Evolutionary conservation across 352 stramenopile species (phyloP).

Genomic region (Salisapilia sapeloensis): DNA sequence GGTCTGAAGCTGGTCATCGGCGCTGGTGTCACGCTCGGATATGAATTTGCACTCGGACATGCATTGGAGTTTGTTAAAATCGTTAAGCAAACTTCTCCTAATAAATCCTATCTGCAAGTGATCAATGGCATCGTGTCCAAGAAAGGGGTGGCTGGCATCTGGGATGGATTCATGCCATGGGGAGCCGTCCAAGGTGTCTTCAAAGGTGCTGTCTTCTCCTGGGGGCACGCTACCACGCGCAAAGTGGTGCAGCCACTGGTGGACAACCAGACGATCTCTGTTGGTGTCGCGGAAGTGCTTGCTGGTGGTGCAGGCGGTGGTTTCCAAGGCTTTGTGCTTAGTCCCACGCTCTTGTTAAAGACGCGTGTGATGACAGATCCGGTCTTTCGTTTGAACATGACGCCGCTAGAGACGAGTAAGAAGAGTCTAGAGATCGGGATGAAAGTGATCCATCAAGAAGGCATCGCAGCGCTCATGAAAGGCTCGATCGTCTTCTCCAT

Average conservation of each 20-base stretch:
- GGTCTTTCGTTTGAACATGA: constrained; percentile 85
- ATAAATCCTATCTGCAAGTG: constrained; percentile 64
- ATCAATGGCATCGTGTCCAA: constrained; percentile 68
- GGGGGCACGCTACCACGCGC: constrained; percentile 65
- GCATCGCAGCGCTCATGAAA: constrained; percentile 82
- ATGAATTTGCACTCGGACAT: constrained; percentile 81
- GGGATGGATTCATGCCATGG: constrained; percentile 90
- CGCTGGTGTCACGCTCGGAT: constrained; percentile 69
- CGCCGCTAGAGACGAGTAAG: constrained; percentile 55
- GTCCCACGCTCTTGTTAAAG: constrained; percentile 86
- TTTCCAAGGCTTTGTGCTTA: constrained; percentile 87
- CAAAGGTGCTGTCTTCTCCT: constrained; percentile 86
- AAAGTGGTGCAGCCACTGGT: constrained; percentile 39
- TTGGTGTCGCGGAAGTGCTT: constrained; percentile 53
- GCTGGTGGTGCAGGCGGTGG: constrained; percentile 80
- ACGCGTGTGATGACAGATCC: constrained; percentile 91
- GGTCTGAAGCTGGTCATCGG: constrained; percentile 73
- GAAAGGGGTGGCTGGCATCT: constrained; percentile 83
- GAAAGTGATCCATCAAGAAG: constrained; percentile 83
- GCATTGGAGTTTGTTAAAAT: constrained; percentile 92
- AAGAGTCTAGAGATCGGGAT: constrained; percentile 73
- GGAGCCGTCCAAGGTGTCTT: constrained; percentile 76
- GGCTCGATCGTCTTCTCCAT: constrained; percentile 81
- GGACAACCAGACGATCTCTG: constrained; percentile 27
- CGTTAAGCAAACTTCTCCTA: constrained; percentile 80